phyloP scores from a whole-genome alignment of 441 rosid genomes.

The Bocquillonia castaneifolia region DNA sequence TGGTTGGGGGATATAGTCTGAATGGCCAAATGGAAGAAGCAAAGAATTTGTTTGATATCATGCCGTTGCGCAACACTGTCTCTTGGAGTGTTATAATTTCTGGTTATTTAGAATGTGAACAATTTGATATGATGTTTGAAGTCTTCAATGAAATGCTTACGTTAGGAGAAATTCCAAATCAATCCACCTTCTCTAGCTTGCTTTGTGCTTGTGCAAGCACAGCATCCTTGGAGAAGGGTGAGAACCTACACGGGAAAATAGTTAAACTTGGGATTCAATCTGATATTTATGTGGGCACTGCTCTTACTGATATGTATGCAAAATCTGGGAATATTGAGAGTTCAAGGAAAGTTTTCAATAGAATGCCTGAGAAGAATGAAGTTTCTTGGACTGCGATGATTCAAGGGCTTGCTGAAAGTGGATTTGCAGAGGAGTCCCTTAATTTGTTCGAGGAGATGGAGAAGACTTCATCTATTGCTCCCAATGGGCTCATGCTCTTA shows the following conservation, averaged over 20 bases:
- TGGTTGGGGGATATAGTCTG: constrained; percentile 43
- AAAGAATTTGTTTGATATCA: constrained; percentile 35
- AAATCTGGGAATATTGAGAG: constrained; percentile 53
- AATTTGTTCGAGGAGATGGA: constrained; percentile 44
- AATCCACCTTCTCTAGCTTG: constrained; percentile 45
- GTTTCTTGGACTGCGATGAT: constrained; percentile 54
- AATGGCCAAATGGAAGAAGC: constrained; percentile 53
- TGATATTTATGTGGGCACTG: constrained; percentile 46
- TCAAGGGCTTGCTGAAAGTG: constrained; percentile 57
- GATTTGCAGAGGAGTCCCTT: constrained; percentile 43
- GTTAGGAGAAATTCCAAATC: constrained; percentile 37
- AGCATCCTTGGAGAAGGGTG: constrained; percentile 51
- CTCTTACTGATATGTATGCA: constrained; percentile 62
- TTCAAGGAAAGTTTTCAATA: constrained; percentile 37
- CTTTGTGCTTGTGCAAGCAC: constrained; percentile 46
- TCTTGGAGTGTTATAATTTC: constrained; percentile 44
- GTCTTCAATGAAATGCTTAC: constrained; percentile 43
- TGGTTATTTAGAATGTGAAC: constrained; percentile 42
- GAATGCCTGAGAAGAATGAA: constrained; percentile 43
- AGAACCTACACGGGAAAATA: constrained; percentile 48
- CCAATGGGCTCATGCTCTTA: constrained; percentile 44
- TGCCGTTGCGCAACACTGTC: constrained; percentile 40
- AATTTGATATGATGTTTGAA: constrained; percentile 37
- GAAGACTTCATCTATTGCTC: constrained; percentile 27
- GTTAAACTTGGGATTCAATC: constrained; percentile 40